These are phyloP conservation scores for Gynochthodes officinalis DNA, from an alignment of 257 asterid genomes.

Conservation along the genomic window DNA sequence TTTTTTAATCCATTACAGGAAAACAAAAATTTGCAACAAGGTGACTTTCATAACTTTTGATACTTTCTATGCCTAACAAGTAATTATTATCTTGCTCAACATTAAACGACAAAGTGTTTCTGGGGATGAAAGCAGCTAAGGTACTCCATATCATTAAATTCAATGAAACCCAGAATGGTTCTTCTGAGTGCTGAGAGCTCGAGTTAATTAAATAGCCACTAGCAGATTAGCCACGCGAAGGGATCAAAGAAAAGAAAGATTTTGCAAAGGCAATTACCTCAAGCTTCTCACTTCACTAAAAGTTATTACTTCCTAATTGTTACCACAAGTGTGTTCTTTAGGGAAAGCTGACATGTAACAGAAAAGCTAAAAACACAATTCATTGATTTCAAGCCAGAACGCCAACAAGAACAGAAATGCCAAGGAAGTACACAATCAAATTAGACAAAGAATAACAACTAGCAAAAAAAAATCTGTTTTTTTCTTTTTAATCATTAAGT, in stretches of 20 bases:
- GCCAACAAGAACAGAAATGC: neutral
- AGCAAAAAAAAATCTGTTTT: no score
- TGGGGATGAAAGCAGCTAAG: neutral
- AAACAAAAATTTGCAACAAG: no score
- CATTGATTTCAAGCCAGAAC: neutral
- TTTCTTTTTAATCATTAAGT: no score
- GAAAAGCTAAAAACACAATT: neutral
- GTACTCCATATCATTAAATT: neutral
- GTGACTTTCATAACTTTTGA: neutral
- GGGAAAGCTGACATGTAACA: neutral
- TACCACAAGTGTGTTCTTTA: neutral
- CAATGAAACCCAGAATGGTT: neutral
- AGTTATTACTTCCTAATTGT: neutral
- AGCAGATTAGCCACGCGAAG: neutral
- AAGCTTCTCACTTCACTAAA: neutral
- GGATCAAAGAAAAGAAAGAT: neutral
- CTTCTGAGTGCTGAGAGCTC: neutral
- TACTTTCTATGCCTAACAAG: neutral
- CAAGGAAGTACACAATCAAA: neutral
- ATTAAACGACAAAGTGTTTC: no score
- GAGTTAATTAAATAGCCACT: neutral
- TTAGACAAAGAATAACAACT: neutral
- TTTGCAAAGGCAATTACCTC: neutral
- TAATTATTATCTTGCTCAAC: neutral
- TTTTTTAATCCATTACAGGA: no score